Conservation (phyloP, 2,329 filamentous ascomycete species). For the Pseudovirgaria hyperparasitica region DNA sequence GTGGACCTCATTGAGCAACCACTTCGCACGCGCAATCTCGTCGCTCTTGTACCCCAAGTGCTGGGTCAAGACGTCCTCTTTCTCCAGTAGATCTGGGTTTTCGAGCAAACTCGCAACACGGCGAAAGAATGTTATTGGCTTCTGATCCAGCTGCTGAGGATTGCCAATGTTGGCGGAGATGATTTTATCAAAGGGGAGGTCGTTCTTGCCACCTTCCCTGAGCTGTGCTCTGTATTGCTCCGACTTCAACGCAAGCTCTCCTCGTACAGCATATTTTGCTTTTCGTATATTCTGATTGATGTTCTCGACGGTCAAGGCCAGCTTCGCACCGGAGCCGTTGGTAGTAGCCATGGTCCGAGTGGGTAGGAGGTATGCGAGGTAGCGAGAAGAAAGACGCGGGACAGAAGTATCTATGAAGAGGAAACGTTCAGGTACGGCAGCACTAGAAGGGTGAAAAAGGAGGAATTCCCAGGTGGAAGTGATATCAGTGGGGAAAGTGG, state of each 20-base stretch:
- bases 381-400: conserved; percentile 3
- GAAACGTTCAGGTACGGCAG: conserved; percentile 2
- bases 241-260: conserved; percentile 85
- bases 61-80: conserved; percentile 65
- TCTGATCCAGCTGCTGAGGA: conserved; percentile 96
- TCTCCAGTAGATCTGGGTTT: conserved; percentile 73
- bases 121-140: conserved; percentile 97
- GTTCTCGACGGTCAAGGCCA: conserved; percentile 61
- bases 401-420: not conserved
- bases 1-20: conserved; percentile 68
- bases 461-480: not conserved
- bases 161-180: conserved; percentile 99
- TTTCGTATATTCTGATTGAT: conserved; percentile 83
- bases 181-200: conserved; percentile 75
- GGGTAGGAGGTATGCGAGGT: not conserved
- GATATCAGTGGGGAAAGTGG: too few relatives aligned
- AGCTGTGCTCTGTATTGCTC: conserved; percentile 77
- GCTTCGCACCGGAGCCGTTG: conserved; percentile 19
- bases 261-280: conserved; percentile 92
- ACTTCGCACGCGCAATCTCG: conserved; percentile 72
- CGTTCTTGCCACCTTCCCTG: conserved; percentile 42
- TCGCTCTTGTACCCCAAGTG: conserved; percentile 79
- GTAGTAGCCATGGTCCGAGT: conserved; percentile 34
- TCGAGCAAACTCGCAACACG: conserved; percentile 90
- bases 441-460: conserved; percentile 1